phyloP scores from a whole-genome alignment of 225 moss, liverwort and hornwort genomes.

The Asterella californica region DNA sequence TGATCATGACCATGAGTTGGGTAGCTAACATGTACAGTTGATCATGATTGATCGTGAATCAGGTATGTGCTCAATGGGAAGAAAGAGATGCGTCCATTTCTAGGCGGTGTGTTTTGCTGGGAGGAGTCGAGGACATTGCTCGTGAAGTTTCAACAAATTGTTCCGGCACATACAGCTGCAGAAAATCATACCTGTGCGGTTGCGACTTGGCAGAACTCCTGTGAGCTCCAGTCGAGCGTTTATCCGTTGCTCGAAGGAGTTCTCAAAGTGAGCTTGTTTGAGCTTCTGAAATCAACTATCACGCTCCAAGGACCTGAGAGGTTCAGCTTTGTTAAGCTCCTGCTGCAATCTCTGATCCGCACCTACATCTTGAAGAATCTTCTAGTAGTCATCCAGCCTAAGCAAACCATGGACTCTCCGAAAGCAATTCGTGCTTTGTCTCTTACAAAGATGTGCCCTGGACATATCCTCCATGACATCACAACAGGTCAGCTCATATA shows the following conservation, averaged over 20 bases:
- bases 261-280: constrained; percentile 12
- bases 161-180: neutral
- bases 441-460: neutral
- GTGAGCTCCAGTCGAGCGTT: neutral
- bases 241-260: constrained; percentile 10
- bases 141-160: constrained; percentile 23
- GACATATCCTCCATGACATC: constrained; percentile 9
- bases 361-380: constrained; percentile 20
- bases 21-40: no score
- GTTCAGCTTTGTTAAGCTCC: constrained; percentile 5
- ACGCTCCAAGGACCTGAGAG: constrained; percentile 10
- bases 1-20: no score
- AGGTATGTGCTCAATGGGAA: constrained; percentile 22
- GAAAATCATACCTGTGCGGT: neutral
- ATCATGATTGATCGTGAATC: neutral
- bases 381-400: neutral
- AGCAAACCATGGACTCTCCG: neutral
- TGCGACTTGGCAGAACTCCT: neutral
- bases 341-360: constrained; percentile 11
- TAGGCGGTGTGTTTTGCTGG: constrained; percentile 12
- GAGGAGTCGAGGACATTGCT: constrained; percentile 24
- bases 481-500: constrained; percentile 3
- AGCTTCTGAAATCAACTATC: constrained; percentile 17
- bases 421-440: neutral
- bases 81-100: constrained; percentile 25